These are phyloP conservation scores for Pelagomonas calceolata DNA, from an alignment of 108 stramenopile genomes.

Conservation along the genomic window DNA sequence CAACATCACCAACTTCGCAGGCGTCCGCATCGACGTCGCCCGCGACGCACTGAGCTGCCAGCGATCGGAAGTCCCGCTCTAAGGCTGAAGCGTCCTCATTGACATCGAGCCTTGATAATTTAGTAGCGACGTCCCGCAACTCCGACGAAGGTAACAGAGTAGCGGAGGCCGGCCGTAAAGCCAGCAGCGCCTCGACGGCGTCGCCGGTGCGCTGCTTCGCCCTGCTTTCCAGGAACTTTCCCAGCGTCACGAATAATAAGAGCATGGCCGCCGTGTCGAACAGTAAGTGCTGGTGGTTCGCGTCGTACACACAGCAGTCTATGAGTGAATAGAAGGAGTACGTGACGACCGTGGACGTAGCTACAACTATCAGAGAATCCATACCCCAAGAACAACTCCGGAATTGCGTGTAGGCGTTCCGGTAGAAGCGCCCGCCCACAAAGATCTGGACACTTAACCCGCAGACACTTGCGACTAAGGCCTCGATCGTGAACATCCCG, in stretches of 20 bases:
- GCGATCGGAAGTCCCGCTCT: constrained; percentile 38
- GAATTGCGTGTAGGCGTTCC: constrained; percentile 13
- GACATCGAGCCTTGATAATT: constrained; percentile 79
- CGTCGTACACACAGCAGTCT: neutral
- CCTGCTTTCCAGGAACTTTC: constrained; percentile 75
- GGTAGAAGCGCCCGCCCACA: constrained; percentile 31
- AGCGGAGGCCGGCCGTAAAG: constrained; percentile 58
- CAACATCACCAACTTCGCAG: constrained; percentile 47
- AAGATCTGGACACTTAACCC: constrained; percentile 28
- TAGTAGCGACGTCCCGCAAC: constrained; percentile 62
- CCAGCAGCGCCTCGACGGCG: constrained; percentile 75
- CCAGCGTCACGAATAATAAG: constrained; percentile 85
- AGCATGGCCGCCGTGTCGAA: constrained; percentile 94
- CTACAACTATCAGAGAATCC: constrained; percentile 86
- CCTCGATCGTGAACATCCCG: neutral
- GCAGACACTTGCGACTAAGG: constrained; percentile 14
- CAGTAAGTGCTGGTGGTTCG: constrained; percentile 19
- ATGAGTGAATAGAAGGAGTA: constrained; percentile 41
- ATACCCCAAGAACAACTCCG: constrained; percentile 57
- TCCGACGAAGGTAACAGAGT: constrained; percentile 59
- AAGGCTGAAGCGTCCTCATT: constrained; percentile 53
- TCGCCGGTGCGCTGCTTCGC: constrained; percentile 74
- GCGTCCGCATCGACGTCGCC: constrained; percentile 25
- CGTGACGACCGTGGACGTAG: constrained; percentile 75
- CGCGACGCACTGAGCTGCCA: neutral